Evolutionary conservation across 202 grass and related monocot genomes (phyloP).

Genomic region (Musa balbisiana): DNA sequence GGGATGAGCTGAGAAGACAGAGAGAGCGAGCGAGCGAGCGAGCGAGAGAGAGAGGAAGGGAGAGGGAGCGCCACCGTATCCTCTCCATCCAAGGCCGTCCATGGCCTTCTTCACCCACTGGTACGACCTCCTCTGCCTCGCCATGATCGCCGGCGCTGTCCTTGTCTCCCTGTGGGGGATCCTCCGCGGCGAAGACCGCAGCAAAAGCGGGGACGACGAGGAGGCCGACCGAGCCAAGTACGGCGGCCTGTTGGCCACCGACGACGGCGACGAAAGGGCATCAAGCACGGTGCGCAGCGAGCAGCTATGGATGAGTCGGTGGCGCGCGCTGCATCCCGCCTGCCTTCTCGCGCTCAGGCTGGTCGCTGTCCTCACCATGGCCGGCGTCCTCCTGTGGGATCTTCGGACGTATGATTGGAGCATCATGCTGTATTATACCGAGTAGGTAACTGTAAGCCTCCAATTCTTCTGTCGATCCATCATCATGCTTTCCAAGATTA

Average conservation of each 20-base stretch:
- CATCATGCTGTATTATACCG: conserved; percentile 32
- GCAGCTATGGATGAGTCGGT: conserved; percentile 18
- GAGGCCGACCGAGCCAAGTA: not conserved
- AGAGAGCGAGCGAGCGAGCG: no score
- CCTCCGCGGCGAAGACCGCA: not conserved
- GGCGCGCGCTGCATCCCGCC: conserved; percentile 14
- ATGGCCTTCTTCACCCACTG: conserved; percentile 17
- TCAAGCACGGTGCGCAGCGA: no score
- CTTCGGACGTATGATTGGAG: conserved; percentile 31
- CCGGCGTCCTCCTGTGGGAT: conserved; percentile 7
- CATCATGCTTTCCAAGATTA: no score
- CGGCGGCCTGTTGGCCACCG: not conserved
- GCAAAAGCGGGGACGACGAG: not conserved
- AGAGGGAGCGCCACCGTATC: no score
- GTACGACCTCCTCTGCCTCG: conserved; percentile 19
- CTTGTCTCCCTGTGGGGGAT: not conserved
- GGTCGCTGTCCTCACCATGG: conserved; percentile 3
- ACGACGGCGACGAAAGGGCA: not conserved
- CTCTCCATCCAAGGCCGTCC: no score
- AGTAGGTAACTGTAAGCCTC: not conserved
- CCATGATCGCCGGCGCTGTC: not conserved
- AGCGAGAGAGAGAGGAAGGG: no score
- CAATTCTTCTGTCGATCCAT: no score
- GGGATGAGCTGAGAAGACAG: no score
- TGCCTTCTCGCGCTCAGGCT: not conserved